Percentiles rank a stretch among this genome's conserved stretches.
phyloP scores from a whole-genome alignment of 2,329 filamentous ascomycete species.

The Epichloe coenophiala region DNA sequence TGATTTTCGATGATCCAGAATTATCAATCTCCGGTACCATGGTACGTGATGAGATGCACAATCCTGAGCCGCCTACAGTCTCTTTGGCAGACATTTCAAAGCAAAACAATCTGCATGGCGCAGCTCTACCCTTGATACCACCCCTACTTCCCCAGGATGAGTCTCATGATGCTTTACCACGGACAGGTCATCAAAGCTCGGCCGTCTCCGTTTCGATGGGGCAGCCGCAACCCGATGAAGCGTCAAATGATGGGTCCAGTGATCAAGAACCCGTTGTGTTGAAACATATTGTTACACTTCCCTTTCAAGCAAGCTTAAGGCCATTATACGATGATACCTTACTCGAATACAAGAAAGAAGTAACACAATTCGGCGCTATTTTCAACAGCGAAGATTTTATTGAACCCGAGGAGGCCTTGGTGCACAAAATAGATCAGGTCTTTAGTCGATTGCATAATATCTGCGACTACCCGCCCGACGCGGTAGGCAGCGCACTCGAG shows the following conservation, averaged over 20 bases:
- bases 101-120: slow-evolving; percentile 12
- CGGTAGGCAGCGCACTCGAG: slow-evolving; percentile 29
- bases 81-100: slow-evolving; percentile 26
- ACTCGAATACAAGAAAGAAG: slow-evolving; percentile 25
- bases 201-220: slow-evolving; percentile 14
- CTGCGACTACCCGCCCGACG: slow-evolving; percentile 43
- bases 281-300: slow-evolving; percentile 42
- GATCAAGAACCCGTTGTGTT: slow-evolving; percentile 4
- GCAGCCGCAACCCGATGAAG: slow-evolving; percentile 12
- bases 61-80: slow-evolving; percentile 18
- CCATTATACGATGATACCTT: slow-evolving; percentile 39
- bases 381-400: slow-evolving; percentile 27
- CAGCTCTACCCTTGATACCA: slow-evolving; percentile 11
- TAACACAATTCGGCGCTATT: slow-evolving; percentile 30
- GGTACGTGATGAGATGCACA: slow-evolving; percentile 9
- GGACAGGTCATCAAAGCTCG: slow-evolving; percentile 10
- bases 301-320: slow-evolving; percentile 39
- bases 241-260: slow-evolving; percentile 11
- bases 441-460: slow-evolving; percentile 37
- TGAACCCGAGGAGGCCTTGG: slow-evolving; percentile 25
- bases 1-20: slow-evolving; percentile 9
- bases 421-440: slow-evolving; percentile 35
- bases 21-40: slow-evolving; percentile 9
- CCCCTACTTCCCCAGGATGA: slow-evolving; percentile 9
- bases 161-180: slow-evolving; percentile 6